Conservation (phyloP, 768 basidiomycete species). For the Lactarius deliciosus region DNA sequence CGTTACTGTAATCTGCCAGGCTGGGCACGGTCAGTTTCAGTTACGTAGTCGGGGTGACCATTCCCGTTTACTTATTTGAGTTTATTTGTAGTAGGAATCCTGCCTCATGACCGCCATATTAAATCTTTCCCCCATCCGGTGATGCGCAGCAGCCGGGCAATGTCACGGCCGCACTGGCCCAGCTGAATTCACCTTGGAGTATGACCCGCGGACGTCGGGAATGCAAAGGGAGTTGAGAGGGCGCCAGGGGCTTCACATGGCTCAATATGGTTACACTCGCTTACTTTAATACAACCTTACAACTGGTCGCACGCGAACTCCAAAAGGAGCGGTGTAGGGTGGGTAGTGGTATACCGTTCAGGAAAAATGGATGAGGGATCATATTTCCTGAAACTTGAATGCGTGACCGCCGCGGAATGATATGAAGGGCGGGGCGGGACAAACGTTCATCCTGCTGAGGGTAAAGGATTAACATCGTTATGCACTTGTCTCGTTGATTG, state of each 20-base stretch:
- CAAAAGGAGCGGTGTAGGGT: too few relatives aligned
- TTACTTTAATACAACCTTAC: too few relatives aligned
- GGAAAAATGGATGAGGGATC: too few relatives aligned
- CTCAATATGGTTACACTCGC: too few relatives aligned
- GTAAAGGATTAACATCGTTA: too few relatives aligned
- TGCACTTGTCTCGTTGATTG: too few relatives aligned
- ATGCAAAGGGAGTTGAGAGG: background rate
- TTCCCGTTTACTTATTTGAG: constrained; percentile 11
- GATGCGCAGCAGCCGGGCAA: background rate
- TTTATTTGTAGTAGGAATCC: constrained; percentile 24
- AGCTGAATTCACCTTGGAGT: background rate
- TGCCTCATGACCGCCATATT: background rate
- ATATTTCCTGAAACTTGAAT: too few relatives aligned
- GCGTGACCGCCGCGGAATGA: too few relatives aligned
- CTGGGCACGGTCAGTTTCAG: background rate
- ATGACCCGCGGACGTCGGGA: background rate
- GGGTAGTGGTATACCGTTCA: too few relatives aligned
- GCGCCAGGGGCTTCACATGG: background rate
- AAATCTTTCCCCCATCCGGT: background rate
- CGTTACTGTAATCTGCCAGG: background rate
- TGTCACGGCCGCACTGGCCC: background rate
- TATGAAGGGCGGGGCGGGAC: too few relatives aligned
- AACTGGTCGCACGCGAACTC: too few relatives aligned
- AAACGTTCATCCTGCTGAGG: too few relatives aligned
- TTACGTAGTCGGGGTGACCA: background rate